Evolutionary conservation across 257 asterid genomes (phyloP), one percentile per base, ranked within the genome.

Genomic region (Ligustrum vulgare): DNA sequence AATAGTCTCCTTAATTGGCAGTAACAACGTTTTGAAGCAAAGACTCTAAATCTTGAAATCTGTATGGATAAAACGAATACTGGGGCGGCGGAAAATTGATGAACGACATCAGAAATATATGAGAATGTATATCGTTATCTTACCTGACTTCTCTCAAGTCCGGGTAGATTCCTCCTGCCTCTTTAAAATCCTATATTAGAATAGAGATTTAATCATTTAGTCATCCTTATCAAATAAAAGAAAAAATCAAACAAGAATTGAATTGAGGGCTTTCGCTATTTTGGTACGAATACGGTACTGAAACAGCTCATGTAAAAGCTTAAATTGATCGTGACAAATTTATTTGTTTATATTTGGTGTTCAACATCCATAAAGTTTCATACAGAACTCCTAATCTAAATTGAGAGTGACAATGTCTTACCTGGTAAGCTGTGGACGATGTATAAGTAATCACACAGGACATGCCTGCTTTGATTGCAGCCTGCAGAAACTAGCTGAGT

Each of bases 401-500:
- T 20, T 20, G 65, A 56, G 65, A 5, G 65, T 13, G 23, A 33
- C 25, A 25, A 32, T 66, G 67, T 41, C 22, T 74, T 75, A 91
- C 98, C 96, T 94, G 99, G 82, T 80, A 74, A 67, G 97, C 94
- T 1, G 99, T 95, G 25, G 99, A 95, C 68, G 92, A 74, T 16
- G 98, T 93, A 76, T 89, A 93, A 45, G 98, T 88, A 58, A 95
- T 91, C 75, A 93, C 90, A 78, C 99, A 95, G 1, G 96, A 78
- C 99, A 95, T 93, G 77, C 98, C 96, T 25, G 98, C 99, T 49
- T 93, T 86, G 8, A 85, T 89, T 75, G 99, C 99, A 4, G 98
- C 99, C 97, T 92, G 88, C 81, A 85, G 35, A 74, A 70, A 60
- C 36, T 11, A n/a, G 28, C 41, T 15, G 7, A 37, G 43, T 32